These are phyloP conservation scores for Cornus florida DNA, from an alignment of 148 eudicot species.

Conservation along the genomic window DNA sequence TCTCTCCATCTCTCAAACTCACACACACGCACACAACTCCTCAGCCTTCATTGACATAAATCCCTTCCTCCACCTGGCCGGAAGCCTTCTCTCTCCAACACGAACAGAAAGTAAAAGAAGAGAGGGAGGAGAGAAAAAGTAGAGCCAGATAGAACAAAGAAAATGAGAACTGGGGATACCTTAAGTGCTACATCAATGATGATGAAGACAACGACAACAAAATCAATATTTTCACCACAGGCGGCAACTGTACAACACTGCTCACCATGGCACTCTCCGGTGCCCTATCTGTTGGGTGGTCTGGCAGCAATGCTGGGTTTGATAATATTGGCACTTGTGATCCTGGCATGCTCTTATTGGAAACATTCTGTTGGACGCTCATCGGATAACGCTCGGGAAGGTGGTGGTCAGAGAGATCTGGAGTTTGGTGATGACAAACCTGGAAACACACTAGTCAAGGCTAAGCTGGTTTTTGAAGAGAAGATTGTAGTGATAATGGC, in stretches of 20 bases:
- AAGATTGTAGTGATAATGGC: conserved; percentile 67
- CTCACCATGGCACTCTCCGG: conserved; percentile 75
- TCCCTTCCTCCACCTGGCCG: no score
- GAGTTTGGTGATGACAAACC: conserved; percentile 37
- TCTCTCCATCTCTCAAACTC: no score
- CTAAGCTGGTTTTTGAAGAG: conserved; percentile 23
- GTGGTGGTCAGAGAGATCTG: conserved; percentile 32
- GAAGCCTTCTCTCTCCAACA: no score
- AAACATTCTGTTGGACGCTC: conserved; percentile 28
- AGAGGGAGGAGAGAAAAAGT: no score
- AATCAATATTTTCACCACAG: conserved; percentile 10
- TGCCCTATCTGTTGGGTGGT: conserved; percentile 80
- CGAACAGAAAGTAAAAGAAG: no score
- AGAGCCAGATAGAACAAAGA: no score
- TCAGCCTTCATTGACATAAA: no score
- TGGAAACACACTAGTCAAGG: neutral
- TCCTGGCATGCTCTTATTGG: conserved; percentile 75
- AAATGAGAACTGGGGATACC: no score
- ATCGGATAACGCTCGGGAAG: conserved; percentile 9
- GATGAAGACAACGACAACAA: neutral
- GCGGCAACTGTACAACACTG: no score
- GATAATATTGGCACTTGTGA: conserved; percentile 66
- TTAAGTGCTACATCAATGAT: no score
- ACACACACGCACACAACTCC: no score
- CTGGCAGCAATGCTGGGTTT: conserved; percentile 76